Base-by-base conservation (phyloP, 163 green algal species). In the Prototheca stagnorum region DNA sequence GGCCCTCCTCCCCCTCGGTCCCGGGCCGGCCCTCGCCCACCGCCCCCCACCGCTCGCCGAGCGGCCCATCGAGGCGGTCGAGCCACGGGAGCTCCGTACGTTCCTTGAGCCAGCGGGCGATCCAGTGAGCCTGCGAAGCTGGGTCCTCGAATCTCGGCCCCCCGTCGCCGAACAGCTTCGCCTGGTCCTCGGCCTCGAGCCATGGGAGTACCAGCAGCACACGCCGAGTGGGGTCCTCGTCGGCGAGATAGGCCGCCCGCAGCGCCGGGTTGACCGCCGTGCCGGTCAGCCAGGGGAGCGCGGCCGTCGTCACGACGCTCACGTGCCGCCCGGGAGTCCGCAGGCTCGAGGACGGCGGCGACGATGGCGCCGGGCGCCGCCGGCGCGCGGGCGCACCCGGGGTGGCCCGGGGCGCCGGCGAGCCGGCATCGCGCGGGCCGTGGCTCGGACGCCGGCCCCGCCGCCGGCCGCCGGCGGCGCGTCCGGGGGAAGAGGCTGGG, bases 241-340 rank as follows among this genome's bases (percentile, higher is more conserved):
- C 64, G 1, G 86, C 73, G 15, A 96, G 69, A 70, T 92, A 95
- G 4, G 82, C 85, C 2, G 87, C 91, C 12, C 91, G 78, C 59
- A 99, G 73, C 54, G 94, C 73, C 39, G 91, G 91, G 62, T 99
- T 99, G 3, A 99, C 84, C 2, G 82, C 77, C 1, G 91, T 99
- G 28, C 91, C 91, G 19, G 91, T 99, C 75, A 97, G 88, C 91
- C 91, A 99, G 0, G 91, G 91, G 51, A 99, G 74, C 20, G 71
- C 70, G 3, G 91, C 91, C 4, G 90, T 99, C n/a, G 87, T 96
- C 6, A 99, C 84, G 39, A 99, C 92, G 16, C 79, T 79, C 14
- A 98, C 68, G 46, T 77, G 68, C 16, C 84, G 66, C 3, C 70
- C 80, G 17, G 74, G 59, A 31, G 86, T 75, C 6, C 68, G 65